Base-by-base conservation (phyloP, 805 yeast species). In the Myxozyma nipponensis region DNA sequence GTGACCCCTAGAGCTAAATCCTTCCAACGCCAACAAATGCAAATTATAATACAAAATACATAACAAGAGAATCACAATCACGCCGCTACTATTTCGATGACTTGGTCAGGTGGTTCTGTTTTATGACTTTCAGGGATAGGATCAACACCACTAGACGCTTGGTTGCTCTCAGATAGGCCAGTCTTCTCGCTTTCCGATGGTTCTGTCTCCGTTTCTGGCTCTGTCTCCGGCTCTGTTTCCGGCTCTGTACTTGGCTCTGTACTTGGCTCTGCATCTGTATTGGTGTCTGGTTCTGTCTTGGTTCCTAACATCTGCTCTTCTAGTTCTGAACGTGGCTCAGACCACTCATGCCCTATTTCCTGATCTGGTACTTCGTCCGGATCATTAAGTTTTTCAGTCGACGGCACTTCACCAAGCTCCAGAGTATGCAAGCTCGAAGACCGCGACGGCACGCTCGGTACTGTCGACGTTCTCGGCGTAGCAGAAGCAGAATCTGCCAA, bases 381-480 rank as follows among this genome's bases (percentile, higher is more conserved):
- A n/a, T 28, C 32, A 28, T 28, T 7, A 7, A 7, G 10, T 28
- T 28, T 13, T 13, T 7, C 10, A 28, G 32, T 28, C 32, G 13
- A 7, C 32, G 32, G 32, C 10, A 28, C 32, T 13, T 7, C 32
- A 7, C 13, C 10, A 7, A 28, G 32, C 13, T 28, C 32, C 32
- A 28, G 13, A 28, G 17, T n/a, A n/a, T 35, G 6, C 21, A n/a
- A 35, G 15, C 21, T 35, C 6, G 38, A 35, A 6, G 38, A 35
- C 38, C 38, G 38, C 6, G 40, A 13, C 18, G 42, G 43, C 39
- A n/a, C n/a, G n/a, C 30, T 10, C 28, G 47, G 52, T 5, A 46
- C 30, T 17, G 17, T 19, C 24, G 37, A 30, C 32, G 47, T 52
- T 21, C 30, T n/a, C n/a, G n/a, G n/a, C n/a, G n/a, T n/a, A n/a